A percentile compares a stretch with the other conserved stretches of the same genome.
phyloP scores from a whole-genome alignment of 768 basidiomycete genomes.

The Boletus bicolor region DNA sequence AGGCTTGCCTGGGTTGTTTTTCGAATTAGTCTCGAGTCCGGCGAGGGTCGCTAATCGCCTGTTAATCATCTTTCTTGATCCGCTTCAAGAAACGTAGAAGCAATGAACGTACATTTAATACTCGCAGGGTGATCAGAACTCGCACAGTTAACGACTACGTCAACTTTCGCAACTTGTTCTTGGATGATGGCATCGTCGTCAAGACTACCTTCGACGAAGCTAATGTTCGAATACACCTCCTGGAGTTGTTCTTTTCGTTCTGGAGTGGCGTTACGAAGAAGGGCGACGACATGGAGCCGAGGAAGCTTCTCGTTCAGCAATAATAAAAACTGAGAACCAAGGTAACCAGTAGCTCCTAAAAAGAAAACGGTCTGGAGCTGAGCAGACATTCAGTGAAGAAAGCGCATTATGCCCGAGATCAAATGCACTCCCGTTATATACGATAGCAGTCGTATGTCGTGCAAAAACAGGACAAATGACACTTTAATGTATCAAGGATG shows the following conservation, averaged over 20 bases:
- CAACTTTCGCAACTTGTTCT: constrained; percentile 34
- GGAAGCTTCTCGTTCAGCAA: constrained; percentile 34
- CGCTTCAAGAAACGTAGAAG: not conserved
- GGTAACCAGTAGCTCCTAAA: constrained; percentile 44
- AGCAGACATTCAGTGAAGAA: constrained; percentile 5
- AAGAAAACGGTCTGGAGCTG: constrained; percentile 33
- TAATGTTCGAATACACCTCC: constrained; percentile 33
- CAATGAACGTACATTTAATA: constrained; percentile 29
- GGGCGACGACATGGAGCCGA: constrained; percentile 33
- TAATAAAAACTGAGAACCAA: constrained; percentile 40
- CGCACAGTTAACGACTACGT: constrained; percentile 41
- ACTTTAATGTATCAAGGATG: constrained; percentile 1
- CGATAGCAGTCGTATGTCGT: not conserved
- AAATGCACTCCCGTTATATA: not conserved
- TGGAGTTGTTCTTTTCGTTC: constrained; percentile 32
- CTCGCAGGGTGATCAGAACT: constrained; percentile 38
- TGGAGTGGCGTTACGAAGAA: constrained; percentile 34
- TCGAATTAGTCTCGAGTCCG: constrained; percentile 38
- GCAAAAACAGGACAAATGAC: constrained; percentile 2
- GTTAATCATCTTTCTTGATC: not conserved
- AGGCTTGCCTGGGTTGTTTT: constrained; percentile 34
- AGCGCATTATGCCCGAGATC: not conserved
- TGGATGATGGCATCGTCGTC: constrained; percentile 36
- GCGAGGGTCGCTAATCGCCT: constrained; percentile 33
- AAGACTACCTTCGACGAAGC: constrained; percentile 37